Base-by-base conservation (phyloP, 345 rosid species). In the Populus alba region DNA sequence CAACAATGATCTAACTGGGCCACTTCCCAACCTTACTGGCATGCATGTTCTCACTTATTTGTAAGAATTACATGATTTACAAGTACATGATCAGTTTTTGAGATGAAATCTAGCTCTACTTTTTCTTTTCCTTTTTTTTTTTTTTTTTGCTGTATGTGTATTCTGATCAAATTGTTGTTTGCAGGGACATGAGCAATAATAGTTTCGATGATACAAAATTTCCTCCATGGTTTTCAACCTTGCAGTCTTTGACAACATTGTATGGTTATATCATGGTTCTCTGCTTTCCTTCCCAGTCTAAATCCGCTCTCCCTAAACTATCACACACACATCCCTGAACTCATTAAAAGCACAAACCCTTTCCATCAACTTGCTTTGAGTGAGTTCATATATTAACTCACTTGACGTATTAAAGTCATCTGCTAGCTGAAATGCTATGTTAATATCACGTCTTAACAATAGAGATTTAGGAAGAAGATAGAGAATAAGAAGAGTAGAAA, bases 141-240 rank as follows among this genome's bases (percentile, higher is more conserved):
- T 57, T 8, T 7, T 18, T 57, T 0, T 41, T 11, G 45, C 45
- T 41, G 10, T 41, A 4, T 55, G 66, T 31, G 6, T 55, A 75
- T 37, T 39, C 16, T 72, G 61, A 81, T 55, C 4, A 37, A 23
- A 16, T 17, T 66, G 71, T 69, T 77, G 39, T 79, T 23, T 77
- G 79, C 89, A 97, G 99, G 87, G 98, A 91, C 78, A 68, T 94
- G 75, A 92, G 98, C 84, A 94, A 91, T 82, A 97, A 94, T 41
- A 86, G 82, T 63, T 92, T 97, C 37, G 80, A 76, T 2, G 4
- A 75, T n/a, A 53, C 94, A 45, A 81, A 66, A 2, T 57, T 94
- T 80, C 97, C 96, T 65, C 25, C 85, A 8, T 97, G 98, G 98
- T 47, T 90, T 53, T 75, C 87, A 45, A 75, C 84, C 7, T 80